A percentile compares a stretch with the other conserved stretches of the same genome.
phyloP scores from a whole-genome alignment of 2,329 filamentous ascomycete genomes.

The Aureobasidium sp. region DNA sequence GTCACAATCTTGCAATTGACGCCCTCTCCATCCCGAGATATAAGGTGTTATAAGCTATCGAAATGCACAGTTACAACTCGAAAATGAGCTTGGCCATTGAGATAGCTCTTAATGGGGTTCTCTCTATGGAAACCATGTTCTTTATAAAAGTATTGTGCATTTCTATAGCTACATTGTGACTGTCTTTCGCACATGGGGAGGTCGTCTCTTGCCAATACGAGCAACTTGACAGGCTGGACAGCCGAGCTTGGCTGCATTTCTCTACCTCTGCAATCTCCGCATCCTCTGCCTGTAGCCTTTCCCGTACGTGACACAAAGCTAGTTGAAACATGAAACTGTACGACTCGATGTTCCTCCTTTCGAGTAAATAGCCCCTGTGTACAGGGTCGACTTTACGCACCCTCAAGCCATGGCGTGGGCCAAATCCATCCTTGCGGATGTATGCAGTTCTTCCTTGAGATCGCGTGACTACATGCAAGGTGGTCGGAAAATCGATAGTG shows the following conservation, averaged over 20 bases:
- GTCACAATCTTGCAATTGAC: too few species aligned
- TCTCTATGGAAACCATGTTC: too few species aligned
- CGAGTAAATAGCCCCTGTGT: not conserved
- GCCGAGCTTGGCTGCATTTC: constrained; percentile 4
- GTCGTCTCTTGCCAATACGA: not conserved
- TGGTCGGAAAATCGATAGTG: not conserved
- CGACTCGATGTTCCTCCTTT: not conserved
- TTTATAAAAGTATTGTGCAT: too few species aligned
- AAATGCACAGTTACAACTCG: too few species aligned
- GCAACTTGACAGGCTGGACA: not conserved
- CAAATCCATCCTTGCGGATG: not conserved
- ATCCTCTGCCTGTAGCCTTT: not conserved
- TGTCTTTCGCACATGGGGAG: too few species aligned
- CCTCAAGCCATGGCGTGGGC: not conserved
- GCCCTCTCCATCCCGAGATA: too few species aligned
- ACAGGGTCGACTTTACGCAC: not conserved
- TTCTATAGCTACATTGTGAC: too few species aligned
- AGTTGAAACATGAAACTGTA: constrained; percentile 3
- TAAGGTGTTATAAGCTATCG: too few species aligned
- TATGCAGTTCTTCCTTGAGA: not conserved
- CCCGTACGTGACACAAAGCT: not conserved
- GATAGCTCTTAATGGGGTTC: too few species aligned
- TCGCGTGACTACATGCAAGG: constrained; percentile 6
- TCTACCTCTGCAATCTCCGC: not conserved
- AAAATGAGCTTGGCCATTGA: too few species aligned